These are phyloP conservation scores for Xylaria hypoxylon DNA, from an alignment of 2,329 filamentous ascomycete genomes.

Conservation along the genomic window DNA sequence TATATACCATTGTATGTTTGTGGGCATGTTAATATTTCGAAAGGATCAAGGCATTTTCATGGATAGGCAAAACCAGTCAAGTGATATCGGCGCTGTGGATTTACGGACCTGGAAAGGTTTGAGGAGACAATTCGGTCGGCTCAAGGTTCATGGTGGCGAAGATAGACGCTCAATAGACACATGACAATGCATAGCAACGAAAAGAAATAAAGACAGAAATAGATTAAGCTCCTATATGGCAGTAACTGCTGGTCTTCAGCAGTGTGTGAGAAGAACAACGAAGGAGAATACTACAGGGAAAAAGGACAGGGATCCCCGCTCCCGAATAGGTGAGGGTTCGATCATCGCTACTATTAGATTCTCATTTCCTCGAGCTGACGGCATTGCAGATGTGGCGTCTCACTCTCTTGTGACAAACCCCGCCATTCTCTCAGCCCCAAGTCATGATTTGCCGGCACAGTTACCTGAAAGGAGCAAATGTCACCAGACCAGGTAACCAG, in stretches of 20 bases:
- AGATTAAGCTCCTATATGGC: slow-evolving; percentile 2
- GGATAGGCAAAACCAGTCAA: slow-evolving; percentile 43
- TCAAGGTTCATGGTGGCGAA: slow-evolving; percentile 36
- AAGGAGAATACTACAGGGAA: background rate
- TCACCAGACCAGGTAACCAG: slow-evolving; percentile 2
- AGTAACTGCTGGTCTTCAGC: too few species aligned
- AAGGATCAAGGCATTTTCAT: slow-evolving; percentile 43
- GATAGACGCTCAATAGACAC: slow-evolving; percentile 48
- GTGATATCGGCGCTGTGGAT: slow-evolving; percentile 40
- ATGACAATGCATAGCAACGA: slow-evolving; percentile 43
- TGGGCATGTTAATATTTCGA: slow-evolving; percentile 45
- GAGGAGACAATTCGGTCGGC: slow-evolving; percentile 31
- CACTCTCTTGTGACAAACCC: slow-evolving; percentile 19
- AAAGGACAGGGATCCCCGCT: slow-evolving; percentile 5
- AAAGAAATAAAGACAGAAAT: slow-evolving; percentile 47
- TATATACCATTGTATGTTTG: slow-evolving; percentile 48
- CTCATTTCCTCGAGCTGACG: slow-evolving; percentile 21
- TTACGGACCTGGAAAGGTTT: slow-evolving; percentile 32
- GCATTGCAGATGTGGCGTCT: slow-evolving; percentile 5
- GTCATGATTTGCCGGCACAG: slow-evolving; percentile 17
- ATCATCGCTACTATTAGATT: too few species aligned
- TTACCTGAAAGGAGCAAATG: slow-evolving; percentile 29
- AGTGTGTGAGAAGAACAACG: background rate
- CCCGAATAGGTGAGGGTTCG: background rate
- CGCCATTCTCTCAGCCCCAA: slow-evolving; percentile 29